Evolutionary conservation across 768 basidiomycete species (phyloP), one percentile per base, ranked within the genome.

Genomic region (Rossbeevera mucosa): DNA sequence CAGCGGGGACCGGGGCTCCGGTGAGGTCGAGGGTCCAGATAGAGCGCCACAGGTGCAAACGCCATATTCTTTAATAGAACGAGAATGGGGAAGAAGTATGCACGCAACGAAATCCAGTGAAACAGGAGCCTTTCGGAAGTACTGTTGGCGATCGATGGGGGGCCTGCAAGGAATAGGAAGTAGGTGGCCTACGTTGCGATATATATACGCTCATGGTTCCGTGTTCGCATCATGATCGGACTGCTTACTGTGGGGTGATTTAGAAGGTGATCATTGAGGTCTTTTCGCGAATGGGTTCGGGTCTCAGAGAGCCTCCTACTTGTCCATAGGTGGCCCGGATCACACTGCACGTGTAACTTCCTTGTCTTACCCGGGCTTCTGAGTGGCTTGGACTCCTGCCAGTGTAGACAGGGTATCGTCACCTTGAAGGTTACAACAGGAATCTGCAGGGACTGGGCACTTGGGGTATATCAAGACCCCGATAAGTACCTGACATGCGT

Each of bases 261-360:
- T 18, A n/a, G 9, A 36, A 36, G n/a, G n/a, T 18, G 36, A 38
- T 38, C 18, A 38, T 18, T 18, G 36, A 38, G 36, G 36, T 38
- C 14, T 41, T 52, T 52, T 52, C 50, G 50, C 51, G 50, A 40
- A n/a, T 52, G 51, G 44, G 13, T n/a, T 5, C n/a, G 5, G 18
- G 18, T 38, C 36, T 38, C 36, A 38, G 36, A n/a, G 36, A 38
- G 9, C 36, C 36, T 38, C 9, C 4, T 5, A 4, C 18, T 36
- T 5, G 18, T n/a, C n/a, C n/a, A n/a, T n/a, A n/a, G n/a, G n/a
- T 18, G 0, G 36, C 5, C 9, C 36, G 18, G n/a, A 18, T 38
- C 36, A 18, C 18, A 11, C n/a, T 18, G 36, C n/a, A 38, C 18
- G 36, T 38, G 11, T 38, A 18, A n/a, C n/a, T n/a, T n/a, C 18